Percentiles rank a stretch among this genome's conserved stretches.
Evolutionary conservation across 2,329 filamentous ascomycete genomes (phyloP).

Genomic region (Colletotrichum sp.): DNA sequence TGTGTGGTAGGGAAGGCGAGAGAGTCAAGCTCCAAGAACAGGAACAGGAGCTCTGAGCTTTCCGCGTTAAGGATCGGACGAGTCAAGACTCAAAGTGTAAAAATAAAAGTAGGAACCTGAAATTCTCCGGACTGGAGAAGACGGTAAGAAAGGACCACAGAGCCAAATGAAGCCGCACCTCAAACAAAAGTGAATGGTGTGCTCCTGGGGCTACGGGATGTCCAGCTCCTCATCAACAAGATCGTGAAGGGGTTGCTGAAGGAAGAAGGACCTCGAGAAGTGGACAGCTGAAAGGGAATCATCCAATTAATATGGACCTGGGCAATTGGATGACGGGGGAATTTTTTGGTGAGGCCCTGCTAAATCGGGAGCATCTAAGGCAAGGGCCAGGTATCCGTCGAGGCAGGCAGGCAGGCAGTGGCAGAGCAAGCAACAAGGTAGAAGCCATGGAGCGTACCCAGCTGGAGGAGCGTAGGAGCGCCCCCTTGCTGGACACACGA

Average conservation of each 20-base stretch:
- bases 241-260: background rate
- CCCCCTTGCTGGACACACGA: constrained; percentile 18
- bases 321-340: constrained; percentile 6
- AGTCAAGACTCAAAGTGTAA: constrained; percentile 22
- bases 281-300: constrained; percentile 16
- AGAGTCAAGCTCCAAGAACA: constrained; percentile 18
- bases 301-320: constrained; percentile 20
- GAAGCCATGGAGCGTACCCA: background rate
- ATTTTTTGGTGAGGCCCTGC: constrained; percentile 16
- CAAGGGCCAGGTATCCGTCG: background rate
- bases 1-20: background rate
- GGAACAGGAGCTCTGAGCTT: constrained; percentile 24
- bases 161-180: background rate
- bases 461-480: background rate
- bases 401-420: background rate
- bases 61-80: constrained; percentile 24
- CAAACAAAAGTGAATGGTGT: background rate
- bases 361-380: constrained; percentile 10
- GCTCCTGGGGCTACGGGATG: constrained; percentile 1
- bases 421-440: background rate
- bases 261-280: background rate
- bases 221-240: constrained; percentile 13
- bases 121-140: constrained; percentile 4
- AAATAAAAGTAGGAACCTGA: background rate
- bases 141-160: background rate